phyloP scores from a whole-genome alignment of 495 filamentous ascomycete species.

The Penicillium argentinense region DNA sequence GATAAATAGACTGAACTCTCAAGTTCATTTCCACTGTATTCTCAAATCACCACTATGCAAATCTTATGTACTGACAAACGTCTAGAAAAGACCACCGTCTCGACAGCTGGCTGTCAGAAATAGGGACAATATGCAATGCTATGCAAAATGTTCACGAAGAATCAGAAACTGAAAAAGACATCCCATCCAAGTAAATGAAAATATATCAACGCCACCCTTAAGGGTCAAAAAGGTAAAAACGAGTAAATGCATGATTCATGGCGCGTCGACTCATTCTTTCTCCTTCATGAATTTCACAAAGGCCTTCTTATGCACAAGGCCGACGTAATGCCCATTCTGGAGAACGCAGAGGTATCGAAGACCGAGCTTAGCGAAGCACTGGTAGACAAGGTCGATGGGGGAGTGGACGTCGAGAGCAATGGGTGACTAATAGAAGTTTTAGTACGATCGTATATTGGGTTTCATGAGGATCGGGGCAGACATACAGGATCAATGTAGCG shows the following conservation, averaged over 20 bases:
- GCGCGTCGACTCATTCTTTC: slow-evolving; percentile 52
- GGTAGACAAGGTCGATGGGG: slow-evolving; percentile 93
- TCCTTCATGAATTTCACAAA: slow-evolving; percentile 95
- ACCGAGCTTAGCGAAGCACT: slow-evolving; percentile 94
- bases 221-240: background rate
- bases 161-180: slow-evolving; percentile 2
- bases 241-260: background rate
- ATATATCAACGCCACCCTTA: background rate
- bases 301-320: slow-evolving; percentile 93
- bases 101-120: background rate
- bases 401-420: slow-evolving; percentile 78
- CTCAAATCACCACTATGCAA: too few species aligned
- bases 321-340: slow-evolving; percentile 78
- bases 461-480: too few species aligned
- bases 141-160: slow-evolving; percentile 11
- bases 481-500: slow-evolving; percentile 82
- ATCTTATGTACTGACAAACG: too few species aligned
- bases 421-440: background rate
- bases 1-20: too few species aligned
- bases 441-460: too few species aligned
- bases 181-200: background rate
- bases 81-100: too few species aligned
- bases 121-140: slow-evolving; percentile 17
- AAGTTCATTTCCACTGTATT: too few species aligned
- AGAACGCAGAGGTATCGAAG: slow-evolving; percentile 91